A percentile compares a stretch with the other conserved stretches of the same genome.
phyloP scores from a whole-genome alignment of 1,284 basidiomycete genomes.

The Meira miltonrushii region DNA sequence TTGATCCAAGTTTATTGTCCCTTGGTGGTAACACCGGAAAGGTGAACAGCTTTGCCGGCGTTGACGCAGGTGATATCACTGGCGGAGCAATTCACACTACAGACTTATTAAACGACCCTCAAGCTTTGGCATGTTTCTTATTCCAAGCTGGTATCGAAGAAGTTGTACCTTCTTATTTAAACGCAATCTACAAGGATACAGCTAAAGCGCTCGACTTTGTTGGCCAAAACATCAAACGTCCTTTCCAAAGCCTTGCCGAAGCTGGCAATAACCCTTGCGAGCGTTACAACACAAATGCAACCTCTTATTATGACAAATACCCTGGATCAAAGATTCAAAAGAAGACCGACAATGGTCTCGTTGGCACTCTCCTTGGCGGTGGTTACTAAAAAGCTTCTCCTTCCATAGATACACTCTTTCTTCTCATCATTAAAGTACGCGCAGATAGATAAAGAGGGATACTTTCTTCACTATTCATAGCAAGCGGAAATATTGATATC shows the following conservation, averaged over 20 bases:
- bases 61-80: conserved; percentile 30
- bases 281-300: conserved; percentile 17
- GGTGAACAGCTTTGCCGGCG: conserved; percentile 35
- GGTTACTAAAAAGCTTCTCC: background rate
- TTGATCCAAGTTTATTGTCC: conserved; percentile 25
- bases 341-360: conserved; percentile 16
- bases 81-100: conserved; percentile 24
- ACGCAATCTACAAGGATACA: conserved; percentile 26
- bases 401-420: too few relatives aligned
- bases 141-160: conserved; percentile 29
- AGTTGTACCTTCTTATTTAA: conserved; percentile 27
- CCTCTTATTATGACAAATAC: conserved; percentile 20
- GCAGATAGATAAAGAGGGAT: too few relatives aligned
- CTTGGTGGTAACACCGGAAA: conserved; percentile 35
- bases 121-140: conserved; percentile 28
- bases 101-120: conserved; percentile 19
- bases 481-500: too few relatives aligned
- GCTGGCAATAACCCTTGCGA: conserved; percentile 27
- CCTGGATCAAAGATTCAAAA: conserved; percentile 25
- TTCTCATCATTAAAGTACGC: too few relatives aligned
- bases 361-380: conserved; percentile 11
- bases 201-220: conserved; percentile 29
- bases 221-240: conserved; percentile 18
- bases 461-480: too few relatives aligned
- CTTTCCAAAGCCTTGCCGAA: conserved; percentile 21